Conservation (phyloP, 495 filamentous ascomycete species). For the Lasiosphaeria miniovina region DNA sequence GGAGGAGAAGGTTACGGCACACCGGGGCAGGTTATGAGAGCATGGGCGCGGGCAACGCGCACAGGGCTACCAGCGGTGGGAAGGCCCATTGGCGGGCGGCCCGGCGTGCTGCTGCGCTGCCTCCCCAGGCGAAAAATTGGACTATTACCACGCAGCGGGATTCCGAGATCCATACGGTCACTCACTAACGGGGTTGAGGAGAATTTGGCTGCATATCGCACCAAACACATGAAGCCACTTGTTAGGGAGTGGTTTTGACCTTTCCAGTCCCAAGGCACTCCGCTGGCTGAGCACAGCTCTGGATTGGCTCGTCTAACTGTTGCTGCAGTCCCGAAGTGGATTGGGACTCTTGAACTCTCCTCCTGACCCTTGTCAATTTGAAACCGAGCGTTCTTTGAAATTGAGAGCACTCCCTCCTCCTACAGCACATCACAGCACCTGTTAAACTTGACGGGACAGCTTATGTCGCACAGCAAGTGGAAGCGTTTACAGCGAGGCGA, state of each 20-base stretch:
- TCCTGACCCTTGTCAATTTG: conserved; percentile 17
- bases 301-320: conserved; percentile 11
- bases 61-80: conserved; percentile 11
- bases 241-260: conserved; percentile 9
- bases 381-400: conserved; percentile 9
- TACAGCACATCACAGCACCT: neutral
- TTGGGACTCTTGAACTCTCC: neutral
- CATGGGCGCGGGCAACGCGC: conserved; percentile 13
- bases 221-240: neutral
- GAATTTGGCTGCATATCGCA: neutral
- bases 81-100: neutral
- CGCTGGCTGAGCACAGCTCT: conserved; percentile 5
- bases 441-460: too few relatives aligned
- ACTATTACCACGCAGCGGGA: conserved; percentile 8
- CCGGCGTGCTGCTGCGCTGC: conserved; percentile 3
- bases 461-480: too few relatives aligned
- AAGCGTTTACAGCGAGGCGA: too few relatives aligned
- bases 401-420: neutral
- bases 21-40: conserved; percentile 24
- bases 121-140: conserved; percentile 21
- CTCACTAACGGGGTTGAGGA: conserved; percentile 3
- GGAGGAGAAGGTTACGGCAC: conserved; percentile 24
- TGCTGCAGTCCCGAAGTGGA: conserved; percentile 2
- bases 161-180: conserved; percentile 5
- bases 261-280: neutral